Evolutionary conservation across 2,329 filamentous ascomycete species (phyloP), one percentile per base, ranked within the genome.

Genomic region (Xylariaceae sp.): DNA sequence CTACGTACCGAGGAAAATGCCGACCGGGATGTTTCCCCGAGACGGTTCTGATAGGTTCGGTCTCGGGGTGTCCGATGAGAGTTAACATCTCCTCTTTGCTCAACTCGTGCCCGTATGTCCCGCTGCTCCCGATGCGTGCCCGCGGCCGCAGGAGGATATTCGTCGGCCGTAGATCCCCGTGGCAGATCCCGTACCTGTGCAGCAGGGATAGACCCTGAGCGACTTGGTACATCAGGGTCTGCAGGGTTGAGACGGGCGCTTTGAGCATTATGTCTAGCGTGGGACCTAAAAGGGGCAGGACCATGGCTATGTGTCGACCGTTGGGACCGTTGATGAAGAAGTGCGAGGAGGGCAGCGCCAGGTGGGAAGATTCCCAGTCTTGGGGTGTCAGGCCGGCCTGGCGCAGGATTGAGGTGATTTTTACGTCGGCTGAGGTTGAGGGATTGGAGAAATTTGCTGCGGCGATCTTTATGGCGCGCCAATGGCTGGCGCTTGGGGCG

Each of bases 281-380:
- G 7, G 46, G 37, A 1, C 46, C 46, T 12, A 39, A 37, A 10
- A 48, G 27, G 2, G n/a, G 37, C 8, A 23, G 29, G 11, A 44
- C 37, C 37, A 39, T 29, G 38, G 41, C 44, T 11, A 44, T 37
- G 34, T 49, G 47, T 11, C 35, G 19, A 2, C 47, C 47, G 32
- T 49, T 49, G 4, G 47, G 47, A 4, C 47, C 47, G 12, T 49
- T 34, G 25, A 49, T 5, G 38, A 38, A 42, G 33, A 49, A 49
- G 25, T 49, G 42, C 8, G 45, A 42, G 11, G 36, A 17, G 3
- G 47, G 42, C 10, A 49, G 39, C 11, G 33, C 17, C 10, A 49
- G 25, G 19, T 45, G 38, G 25, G 38, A 16, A n/a, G 38, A 34
- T 3, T 39, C 47, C 43, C 47, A 40, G 7, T 12, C 16, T 32